A percentile compares a stretch with the other conserved stretches of the same genome.
Evolutionary conservation across 1,284 basidiomycete genomes (phyloP).

Genomic region (Cerioporus squamosus): DNA sequence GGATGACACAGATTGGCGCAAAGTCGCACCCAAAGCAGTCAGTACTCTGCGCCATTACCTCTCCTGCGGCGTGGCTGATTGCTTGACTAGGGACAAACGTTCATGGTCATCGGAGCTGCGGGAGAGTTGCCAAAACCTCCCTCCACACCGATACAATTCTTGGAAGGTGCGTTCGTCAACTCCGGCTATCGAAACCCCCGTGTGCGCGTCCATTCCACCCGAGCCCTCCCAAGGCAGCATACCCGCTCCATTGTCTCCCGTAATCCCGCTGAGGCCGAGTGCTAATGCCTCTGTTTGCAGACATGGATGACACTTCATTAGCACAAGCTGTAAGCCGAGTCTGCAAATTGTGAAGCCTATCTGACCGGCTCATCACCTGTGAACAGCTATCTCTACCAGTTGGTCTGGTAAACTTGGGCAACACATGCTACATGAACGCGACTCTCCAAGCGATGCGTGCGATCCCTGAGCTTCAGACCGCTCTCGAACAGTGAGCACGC

Average conservation of each 20-base stretch:
- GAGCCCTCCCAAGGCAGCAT: not conserved
- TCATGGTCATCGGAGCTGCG: constrained; percentile 92
- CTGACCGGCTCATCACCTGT: not conserved
- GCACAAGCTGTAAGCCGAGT: constrained; percentile 70
- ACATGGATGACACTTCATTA: constrained; percentile 85
- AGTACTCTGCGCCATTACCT: constrained; percentile 26
- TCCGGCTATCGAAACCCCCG: not conserved
- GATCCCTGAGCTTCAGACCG: constrained; percentile 85
- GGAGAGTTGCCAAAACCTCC: constrained; percentile 92
- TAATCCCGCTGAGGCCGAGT: too few relatives aligned
- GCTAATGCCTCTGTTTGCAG: constrained; percentile 40
- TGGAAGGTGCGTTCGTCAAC: constrained; percentile 58
- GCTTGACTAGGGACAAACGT: constrained; percentile 64
- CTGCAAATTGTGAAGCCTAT: not conserved
- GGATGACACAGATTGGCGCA: constrained; percentile 88
- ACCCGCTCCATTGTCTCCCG: too few relatives aligned
- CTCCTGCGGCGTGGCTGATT: not conserved
- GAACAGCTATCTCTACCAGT: constrained; percentile 66
- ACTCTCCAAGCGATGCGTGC: constrained; percentile 91
- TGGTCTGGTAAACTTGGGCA: constrained; percentile 78
- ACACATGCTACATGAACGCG: constrained; percentile 97
- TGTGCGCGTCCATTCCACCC: not conserved
- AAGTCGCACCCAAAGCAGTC: constrained; percentile 82
- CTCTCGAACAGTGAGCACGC: constrained; percentile 59
- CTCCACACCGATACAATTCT: constrained; percentile 76